A percentile compares a stretch with the other conserved stretches of the same genome.
Evolutionary conservation across 257 asterid species (phyloP).

Genomic region (Parsonsia alboflavescens): DNA sequence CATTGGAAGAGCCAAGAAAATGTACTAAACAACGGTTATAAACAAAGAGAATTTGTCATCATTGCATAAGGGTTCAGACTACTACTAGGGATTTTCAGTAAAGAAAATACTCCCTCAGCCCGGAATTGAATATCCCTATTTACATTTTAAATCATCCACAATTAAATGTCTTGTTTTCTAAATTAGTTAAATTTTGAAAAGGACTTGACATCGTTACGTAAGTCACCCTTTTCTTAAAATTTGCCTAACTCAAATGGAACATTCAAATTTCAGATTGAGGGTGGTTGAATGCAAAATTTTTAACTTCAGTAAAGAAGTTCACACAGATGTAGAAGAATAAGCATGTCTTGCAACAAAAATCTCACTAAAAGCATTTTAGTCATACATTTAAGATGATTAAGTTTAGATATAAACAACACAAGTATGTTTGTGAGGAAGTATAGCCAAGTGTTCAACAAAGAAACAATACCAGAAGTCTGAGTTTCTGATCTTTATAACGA

Average conservation of each 20-base stretch:
- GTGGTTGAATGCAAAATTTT: too few relatives aligned
- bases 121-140: too few relatives aligned
- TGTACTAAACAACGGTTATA: too few relatives aligned
- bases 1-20: not conserved
- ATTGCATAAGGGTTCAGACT: not conserved
- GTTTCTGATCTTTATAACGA: slow-evolving; percentile 89
- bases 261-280: not conserved
- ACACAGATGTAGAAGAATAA: not conserved
- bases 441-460: slow-evolving; percentile 5
- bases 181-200: too few relatives aligned
- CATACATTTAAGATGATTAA: not conserved
- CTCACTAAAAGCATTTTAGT: not conserved
- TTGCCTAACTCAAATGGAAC: too few relatives aligned
- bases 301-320: too few relatives aligned
- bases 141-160: too few relatives aligned
- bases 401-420: not conserved
- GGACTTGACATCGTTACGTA: too few relatives aligned
- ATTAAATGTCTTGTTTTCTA: too few relatives aligned
- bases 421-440: not conserved
- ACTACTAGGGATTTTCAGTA: not conserved
- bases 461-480: slow-evolving; percentile 72
- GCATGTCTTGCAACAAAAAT: not conserved
- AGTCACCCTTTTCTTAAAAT: too few relatives aligned
- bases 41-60: not conserved
- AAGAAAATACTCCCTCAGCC: not conserved